These are phyloP conservation scores for Pilatotrama ljubarskyi DNA, from an alignment of 768 basidiomycete genomes.

Conservation along the genomic window DNA sequence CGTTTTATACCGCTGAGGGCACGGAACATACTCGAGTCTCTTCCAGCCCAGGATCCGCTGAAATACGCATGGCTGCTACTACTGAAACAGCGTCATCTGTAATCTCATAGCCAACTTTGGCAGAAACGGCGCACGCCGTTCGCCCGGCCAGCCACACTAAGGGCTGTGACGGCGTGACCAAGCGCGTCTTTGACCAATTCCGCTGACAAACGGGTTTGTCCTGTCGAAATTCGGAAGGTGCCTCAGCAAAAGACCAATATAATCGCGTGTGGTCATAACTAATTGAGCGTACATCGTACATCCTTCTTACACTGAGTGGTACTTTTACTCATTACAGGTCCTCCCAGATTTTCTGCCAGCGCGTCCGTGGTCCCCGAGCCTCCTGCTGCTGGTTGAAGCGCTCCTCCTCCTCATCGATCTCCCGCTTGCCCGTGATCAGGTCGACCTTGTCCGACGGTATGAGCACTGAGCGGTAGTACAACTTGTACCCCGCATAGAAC, in stretches of 20 bases:
- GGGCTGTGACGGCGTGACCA: background rate
- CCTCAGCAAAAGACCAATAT: too few relatives aligned
- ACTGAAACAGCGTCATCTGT: background rate
- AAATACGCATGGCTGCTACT: background rate
- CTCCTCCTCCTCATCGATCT: constrained; percentile 66
- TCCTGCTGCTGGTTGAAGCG: constrained; percentile 46
- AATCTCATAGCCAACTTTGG: constrained; percentile 10
- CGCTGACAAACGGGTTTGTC: too few relatives aligned
- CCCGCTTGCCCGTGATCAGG: constrained; percentile 55
- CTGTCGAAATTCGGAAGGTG: too few relatives aligned
- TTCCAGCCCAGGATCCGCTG: background rate
- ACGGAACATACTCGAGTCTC: constrained; percentile 17
- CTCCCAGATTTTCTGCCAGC: constrained; percentile 31
- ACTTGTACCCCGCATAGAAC: constrained; percentile 39
- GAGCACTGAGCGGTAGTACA: constrained; percentile 35
- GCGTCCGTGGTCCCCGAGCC: constrained; percentile 25
- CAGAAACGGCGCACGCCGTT: constrained; percentile 13
- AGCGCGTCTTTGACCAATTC: background rate
- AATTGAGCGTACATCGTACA: constrained; percentile 14
- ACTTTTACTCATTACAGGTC: constrained; percentile 21
- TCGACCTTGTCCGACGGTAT: constrained; percentile 54
- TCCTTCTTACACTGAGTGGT: background rate
- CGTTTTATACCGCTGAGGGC: constrained; percentile 1
- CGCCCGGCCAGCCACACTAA: background rate
- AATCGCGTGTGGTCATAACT: background rate